phyloP scores from a whole-genome alignment of 257 asterid species.

The Parsonsia alboflavescens region DNA sequence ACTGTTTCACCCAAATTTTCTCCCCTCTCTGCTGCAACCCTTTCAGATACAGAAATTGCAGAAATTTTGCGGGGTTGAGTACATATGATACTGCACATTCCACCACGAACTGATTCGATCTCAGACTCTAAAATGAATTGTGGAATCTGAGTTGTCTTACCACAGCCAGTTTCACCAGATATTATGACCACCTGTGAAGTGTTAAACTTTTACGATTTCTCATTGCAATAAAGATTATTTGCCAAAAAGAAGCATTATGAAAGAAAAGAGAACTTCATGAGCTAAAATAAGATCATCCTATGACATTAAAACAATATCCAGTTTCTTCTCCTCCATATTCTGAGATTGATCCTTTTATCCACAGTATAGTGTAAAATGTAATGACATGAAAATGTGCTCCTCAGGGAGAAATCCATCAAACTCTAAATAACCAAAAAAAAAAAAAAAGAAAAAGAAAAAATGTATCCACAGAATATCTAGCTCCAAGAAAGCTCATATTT shows the following conservation, averaged over 20 bases:
- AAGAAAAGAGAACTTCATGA: neutral
- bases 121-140: conserved; percentile 88
- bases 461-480: neutral
- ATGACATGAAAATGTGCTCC: neutral
- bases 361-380: too few species aligned
- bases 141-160: conserved; percentile 96
- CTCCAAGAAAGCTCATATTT: neutral
- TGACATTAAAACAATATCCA: neutral
- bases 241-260: neutral
- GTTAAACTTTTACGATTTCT: conserved; percentile 18
- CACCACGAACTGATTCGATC: conserved; percentile 61
- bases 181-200: conserved; percentile 71
- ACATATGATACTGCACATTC: conserved; percentile 72
- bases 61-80: conserved; percentile 94
- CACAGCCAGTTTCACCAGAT: conserved; percentile 99
- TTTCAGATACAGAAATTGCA: conserved; percentile 92
- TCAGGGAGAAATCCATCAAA: neutral
- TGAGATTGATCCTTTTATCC: neutral
- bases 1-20: conserved; percentile 91
- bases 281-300: neutral
- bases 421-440: neutral
- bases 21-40: conserved; percentile 93
- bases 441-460: neutral
- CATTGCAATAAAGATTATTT: conserved; percentile 10
- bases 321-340: neutral